phyloP scores from a whole-genome alignment of 1,139 yeast species.

The Pichia sp. region DNA sequence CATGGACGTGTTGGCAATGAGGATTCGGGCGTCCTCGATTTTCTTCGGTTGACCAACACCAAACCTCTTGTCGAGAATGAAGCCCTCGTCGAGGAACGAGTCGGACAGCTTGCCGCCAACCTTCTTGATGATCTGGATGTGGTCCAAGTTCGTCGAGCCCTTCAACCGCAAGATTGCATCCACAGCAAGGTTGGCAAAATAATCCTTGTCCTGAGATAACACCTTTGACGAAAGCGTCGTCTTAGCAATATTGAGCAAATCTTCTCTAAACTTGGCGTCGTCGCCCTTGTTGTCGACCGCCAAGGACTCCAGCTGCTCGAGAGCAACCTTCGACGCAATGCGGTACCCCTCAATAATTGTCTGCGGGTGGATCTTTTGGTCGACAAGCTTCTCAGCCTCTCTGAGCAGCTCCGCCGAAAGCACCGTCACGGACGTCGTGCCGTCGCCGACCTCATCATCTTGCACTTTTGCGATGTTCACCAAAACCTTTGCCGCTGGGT shows the following conservation, averaged over 20 bases:
- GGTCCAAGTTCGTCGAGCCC: slow-evolving; percentile 92
- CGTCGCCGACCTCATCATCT: slow-evolving; percentile 98
- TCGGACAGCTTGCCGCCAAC: slow-evolving; percentile 90
- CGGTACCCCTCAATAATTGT: slow-evolving; percentile 95
- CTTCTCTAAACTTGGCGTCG: slow-evolving; percentile 63
- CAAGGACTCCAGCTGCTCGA: slow-evolving; percentile 68
- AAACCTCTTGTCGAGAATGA: slow-evolving; percentile 83
- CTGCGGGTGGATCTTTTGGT: slow-evolving; percentile 94
- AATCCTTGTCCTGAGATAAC: slow-evolving; percentile 88
- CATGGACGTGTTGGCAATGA: slow-evolving; percentile 94
- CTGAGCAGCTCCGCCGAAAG: slow-evolving; percentile 85
- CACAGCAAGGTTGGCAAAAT: slow-evolving; percentile 86
- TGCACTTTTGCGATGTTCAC: slow-evolving; percentile 96
- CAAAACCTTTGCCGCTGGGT: slow-evolving; percentile 96
- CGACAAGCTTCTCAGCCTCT: slow-evolving; percentile 92
- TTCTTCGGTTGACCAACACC: slow-evolving; percentile 93
- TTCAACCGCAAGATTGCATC: slow-evolving; percentile 89
- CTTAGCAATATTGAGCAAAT: slow-evolving; percentile 80
- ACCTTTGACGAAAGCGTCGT: slow-evolving; percentile 93
- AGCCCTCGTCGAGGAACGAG: slow-evolving; percentile 93
- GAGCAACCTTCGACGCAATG: slow-evolving; percentile 79
- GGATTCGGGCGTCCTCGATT: slow-evolving; percentile 76
- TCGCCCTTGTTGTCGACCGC: slow-evolving; percentile 74
- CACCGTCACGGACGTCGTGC: slow-evolving; percentile 98
- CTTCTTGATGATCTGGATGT: slow-evolving; percentile 89